These are phyloP conservation scores for Suillus hirtellus DNA, from an alignment of 768 basidiomycete species.

Conservation along the genomic window DNA sequence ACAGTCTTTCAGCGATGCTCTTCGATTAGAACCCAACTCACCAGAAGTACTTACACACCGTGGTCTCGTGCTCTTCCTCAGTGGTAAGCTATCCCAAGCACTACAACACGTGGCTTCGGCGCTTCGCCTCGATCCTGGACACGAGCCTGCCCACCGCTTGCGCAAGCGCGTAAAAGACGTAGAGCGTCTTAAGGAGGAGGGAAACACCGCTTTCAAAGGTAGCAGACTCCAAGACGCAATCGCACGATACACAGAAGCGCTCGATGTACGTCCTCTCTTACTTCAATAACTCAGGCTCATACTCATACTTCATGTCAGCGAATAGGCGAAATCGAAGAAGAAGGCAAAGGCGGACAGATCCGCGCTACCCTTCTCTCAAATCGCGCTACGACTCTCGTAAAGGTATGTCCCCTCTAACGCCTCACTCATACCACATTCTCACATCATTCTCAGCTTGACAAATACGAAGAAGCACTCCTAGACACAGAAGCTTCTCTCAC, in stretches of 20 bases:
- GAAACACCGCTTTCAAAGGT: slow-evolving; percentile 73
- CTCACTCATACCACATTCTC: not conserved
- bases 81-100: slow-evolving; percentile 68
- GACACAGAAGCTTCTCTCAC: slow-evolving; percentile 71
- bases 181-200: slow-evolving; percentile 83
- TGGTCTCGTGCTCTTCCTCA: slow-evolving; percentile 76
- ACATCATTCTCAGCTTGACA: slow-evolving; percentile 48
- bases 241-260: slow-evolving; percentile 66
- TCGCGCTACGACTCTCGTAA: slow-evolving; percentile 77
- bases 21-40: slow-evolving; percentile 69
- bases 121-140: slow-evolving; percentile 76
- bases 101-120: slow-evolving; percentile 71
- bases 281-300: not conserved
- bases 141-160: slow-evolving; percentile 66
- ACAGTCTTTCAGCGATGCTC: slow-evolving; percentile 56
- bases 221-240: slow-evolving; percentile 61
- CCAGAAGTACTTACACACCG: slow-evolving; percentile 80
- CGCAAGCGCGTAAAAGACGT: slow-evolving; percentile 82
- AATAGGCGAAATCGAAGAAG: slow-evolving; percentile 66
- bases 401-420: slow-evolving; percentile 42
- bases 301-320: slow-evolving; percentile 39
- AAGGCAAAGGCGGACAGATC: slow-evolving; percentile 78
- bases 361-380: slow-evolving; percentile 81
- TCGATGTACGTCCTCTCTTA: slow-evolving; percentile 50
- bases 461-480: slow-evolving; percentile 64